Evolutionary conservation across 2,329 filamentous ascomycete genomes (phyloP).

Genomic region (Clathrospora elynae): DNA sequence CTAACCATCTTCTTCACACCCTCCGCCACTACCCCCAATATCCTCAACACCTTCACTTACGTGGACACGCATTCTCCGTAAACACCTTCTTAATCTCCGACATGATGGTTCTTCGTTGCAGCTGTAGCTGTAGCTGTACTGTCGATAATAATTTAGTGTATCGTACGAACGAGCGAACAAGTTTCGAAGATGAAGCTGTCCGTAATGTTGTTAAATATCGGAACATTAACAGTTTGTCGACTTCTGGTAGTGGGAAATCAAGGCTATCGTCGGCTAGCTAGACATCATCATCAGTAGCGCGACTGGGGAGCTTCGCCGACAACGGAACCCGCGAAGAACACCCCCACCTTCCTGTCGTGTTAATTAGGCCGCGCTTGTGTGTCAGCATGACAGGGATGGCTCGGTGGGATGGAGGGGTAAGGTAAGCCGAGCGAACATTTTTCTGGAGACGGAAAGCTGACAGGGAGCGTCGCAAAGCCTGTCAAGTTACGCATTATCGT

Average conservation of each 20-base stretch:
- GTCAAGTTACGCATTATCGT: too few species aligned
- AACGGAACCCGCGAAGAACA: too few species aligned
- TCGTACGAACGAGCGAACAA: not conserved
- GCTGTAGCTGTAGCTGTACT: not conserved
- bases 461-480: too few species aligned
- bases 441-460: slow-evolving; percentile 9
- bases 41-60: too few species aligned
- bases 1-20: slow-evolving; percentile 12
- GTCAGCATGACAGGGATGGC: not conserved
- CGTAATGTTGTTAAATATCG: too few species aligned
- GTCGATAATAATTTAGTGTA: too few species aligned
- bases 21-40: not conserved
- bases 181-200: not conserved
- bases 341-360: slow-evolving; percentile 10
- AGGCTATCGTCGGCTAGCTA: slow-evolving; percentile 32
- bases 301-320: too few species aligned
- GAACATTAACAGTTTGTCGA: slow-evolving; percentile 22
- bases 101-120: slow-evolving; percentile 40
- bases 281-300: too few species aligned
- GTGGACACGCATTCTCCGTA: slow-evolving; percentile 51
- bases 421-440: not conserved
- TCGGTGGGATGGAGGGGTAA: slow-evolving; percentile 16
- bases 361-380: not conserved
- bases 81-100: slow-evolving; percentile 53
- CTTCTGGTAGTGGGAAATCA: slow-evolving; percentile 29